These are phyloP conservation scores for Tulasnella sp. DNA, from an alignment of 768 basidiomycete genomes.

Conservation along the genomic window DNA sequence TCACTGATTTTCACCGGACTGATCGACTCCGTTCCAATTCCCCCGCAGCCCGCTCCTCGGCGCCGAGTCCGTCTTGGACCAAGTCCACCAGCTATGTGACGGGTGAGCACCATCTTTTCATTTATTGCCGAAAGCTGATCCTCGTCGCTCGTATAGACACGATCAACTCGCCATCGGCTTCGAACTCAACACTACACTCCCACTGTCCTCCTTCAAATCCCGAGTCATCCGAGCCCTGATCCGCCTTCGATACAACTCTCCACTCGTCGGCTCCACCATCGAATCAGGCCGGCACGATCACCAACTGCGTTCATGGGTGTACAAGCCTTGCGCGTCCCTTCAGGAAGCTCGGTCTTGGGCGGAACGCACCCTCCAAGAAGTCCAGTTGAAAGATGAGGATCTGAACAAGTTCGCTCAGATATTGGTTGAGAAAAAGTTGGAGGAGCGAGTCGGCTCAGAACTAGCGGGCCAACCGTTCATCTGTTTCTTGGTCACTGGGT, in stretches of 20 bases:
- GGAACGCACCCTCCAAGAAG: neutral
- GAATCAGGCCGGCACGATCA: neutral
- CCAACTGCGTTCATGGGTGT: slow-evolving; percentile 1
- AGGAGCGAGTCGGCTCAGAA: neutral
- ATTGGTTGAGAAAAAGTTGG: neutral
- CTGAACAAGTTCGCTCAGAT: neutral
- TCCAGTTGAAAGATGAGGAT: neutral
- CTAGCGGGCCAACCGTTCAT: neutral
- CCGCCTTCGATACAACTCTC: neutral
- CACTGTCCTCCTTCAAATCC: neutral
- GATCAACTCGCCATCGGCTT: slow-evolving; percentile 5
- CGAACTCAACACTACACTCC: neutral
- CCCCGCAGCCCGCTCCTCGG: no score
- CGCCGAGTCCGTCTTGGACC: no score
- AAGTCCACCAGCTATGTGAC: neutral
- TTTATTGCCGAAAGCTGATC: neutral
- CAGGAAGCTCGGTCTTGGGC: slow-evolving; percentile 1
- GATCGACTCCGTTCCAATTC: no score
- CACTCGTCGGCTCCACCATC: neutral
- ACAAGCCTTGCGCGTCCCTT: neutral
- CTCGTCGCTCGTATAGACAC: neutral
- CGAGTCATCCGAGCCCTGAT: neutral
- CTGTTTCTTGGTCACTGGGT: neutral
- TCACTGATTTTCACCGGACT: no score
- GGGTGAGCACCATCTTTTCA: neutral